phyloP scores from a whole-genome alignment of 2,329 filamentous ascomycete species.

The Penicillium rolfsii region DNA sequence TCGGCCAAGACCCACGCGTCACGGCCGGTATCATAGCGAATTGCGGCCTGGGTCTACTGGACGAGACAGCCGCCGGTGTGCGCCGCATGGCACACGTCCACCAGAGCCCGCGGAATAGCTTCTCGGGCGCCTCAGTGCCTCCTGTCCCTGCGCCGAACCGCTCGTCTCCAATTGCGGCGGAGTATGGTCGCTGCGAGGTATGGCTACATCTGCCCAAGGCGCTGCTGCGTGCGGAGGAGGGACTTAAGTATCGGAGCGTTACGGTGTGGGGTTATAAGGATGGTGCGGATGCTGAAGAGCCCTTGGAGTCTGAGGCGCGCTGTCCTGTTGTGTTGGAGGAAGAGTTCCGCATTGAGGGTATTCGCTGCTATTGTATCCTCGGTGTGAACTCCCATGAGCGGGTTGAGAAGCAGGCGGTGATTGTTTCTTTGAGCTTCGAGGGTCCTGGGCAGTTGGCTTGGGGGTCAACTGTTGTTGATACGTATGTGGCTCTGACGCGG shows the following conservation, averaged over 20 bases:
- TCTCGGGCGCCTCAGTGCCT: constrained; percentile 20
- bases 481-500: constrained; percentile 46
- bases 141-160: constrained; percentile 15
- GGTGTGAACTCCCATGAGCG: constrained; percentile 59
- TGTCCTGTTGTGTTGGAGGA: constrained; percentile 39
- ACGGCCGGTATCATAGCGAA: constrained; percentile 41
- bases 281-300: constrained; percentile 26
- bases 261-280: constrained; percentile 40
- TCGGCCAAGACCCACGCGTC: constrained; percentile 42
- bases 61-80: constrained; percentile 43
- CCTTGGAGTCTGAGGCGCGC: constrained; percentile 30
- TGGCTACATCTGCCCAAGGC: constrained; percentile 50
- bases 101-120: constrained; percentile 32
- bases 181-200: constrained; percentile 44
- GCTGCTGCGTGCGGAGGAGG: constrained; percentile 48
- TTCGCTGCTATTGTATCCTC: constrained; percentile 52
- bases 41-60: constrained; percentile 39
- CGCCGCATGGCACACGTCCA: constrained; percentile 39
- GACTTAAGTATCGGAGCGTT: constrained; percentile 44
- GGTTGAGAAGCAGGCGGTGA: constrained; percentile 54
- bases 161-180: constrained; percentile 31
- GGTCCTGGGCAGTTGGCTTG: constrained; percentile 39
- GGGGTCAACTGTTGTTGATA: constrained; percentile 39
- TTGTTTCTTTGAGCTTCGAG: constrained; percentile 45
- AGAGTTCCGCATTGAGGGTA: constrained; percentile 47